Conservation (phyloP, 768 basidiomycete species). For the Calocybe indica region DNA sequence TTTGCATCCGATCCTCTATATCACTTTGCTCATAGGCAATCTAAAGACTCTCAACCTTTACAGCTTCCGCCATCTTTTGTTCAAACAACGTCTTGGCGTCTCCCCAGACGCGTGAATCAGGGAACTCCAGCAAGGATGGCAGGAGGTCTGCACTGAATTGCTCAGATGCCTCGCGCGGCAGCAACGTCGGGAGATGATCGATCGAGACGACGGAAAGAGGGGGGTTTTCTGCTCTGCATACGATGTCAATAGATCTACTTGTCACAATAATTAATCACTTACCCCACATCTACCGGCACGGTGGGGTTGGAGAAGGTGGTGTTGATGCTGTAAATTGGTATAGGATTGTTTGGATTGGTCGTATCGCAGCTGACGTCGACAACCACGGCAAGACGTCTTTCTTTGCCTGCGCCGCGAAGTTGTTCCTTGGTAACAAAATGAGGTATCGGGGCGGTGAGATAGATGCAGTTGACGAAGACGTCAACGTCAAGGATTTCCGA, state of each 20-base stretch:
- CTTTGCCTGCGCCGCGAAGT: conserved; percentile 64
- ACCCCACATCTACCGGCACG: conserved; percentile 80
- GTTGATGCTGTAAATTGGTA: conserved; percentile 91
- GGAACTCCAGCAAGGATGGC: conserved; percentile 80
- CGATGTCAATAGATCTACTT: not conserved
- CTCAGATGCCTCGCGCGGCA: conserved; percentile 95
- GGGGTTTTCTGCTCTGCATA: conserved; percentile 51
- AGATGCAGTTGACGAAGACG: conserved; percentile 99
- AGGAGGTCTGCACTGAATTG: conserved; percentile 88
- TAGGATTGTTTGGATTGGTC: conserved; percentile 96
- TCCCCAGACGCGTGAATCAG: conserved; percentile 76
- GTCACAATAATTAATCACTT: conserved; percentile 22
- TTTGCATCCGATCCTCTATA: conserved; percentile 1
- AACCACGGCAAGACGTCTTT: conserved; percentile 69
- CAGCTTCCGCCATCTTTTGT: conserved; percentile 43
- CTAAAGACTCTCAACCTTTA: conserved; percentile 29
- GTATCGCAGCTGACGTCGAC: conserved; percentile 99
- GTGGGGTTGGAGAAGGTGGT: conserved; percentile 93
- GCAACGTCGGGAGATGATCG: conserved; percentile 91
- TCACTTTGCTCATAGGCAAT: not conserved
- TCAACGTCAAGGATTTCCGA: conserved; percentile 93
- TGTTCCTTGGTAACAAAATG: conserved; percentile 72
- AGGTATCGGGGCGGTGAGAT: conserved; percentile 81
- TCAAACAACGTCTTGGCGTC: conserved; percentile 83
- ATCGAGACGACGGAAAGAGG: conserved; percentile 86